A percentile compares a stretch with the other conserved stretches of the same genome.
Evolutionary conservation across 1,284 basidiomycete species (phyloP).

Genomic region (Rhodotorula sp.): DNA sequence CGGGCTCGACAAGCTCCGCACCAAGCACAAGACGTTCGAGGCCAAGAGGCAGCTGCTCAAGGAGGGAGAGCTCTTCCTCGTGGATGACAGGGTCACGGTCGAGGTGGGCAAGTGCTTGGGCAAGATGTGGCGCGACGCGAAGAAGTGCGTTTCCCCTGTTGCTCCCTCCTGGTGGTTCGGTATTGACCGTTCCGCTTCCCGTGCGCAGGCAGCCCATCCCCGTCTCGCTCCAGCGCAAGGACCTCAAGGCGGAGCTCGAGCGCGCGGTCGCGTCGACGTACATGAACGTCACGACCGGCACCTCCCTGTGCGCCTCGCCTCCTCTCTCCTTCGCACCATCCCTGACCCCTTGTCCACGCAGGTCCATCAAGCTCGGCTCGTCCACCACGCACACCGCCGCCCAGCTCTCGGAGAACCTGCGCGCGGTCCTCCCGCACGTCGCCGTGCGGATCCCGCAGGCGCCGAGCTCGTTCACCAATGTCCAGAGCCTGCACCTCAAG

Average conservation of each 20-base stretch:
- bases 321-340: constrained; percentile 52
- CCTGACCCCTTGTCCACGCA: constrained; percentile 51
- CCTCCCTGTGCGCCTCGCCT: constrained; percentile 56
- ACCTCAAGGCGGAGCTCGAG: constrained; percentile 86
- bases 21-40: constrained; percentile 91
- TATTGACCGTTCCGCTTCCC: constrained; percentile 9
- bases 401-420: constrained; percentile 77
- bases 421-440: constrained; percentile 75
- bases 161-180: neutral
- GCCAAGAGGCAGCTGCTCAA: constrained; percentile 79
- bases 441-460: constrained; percentile 63
- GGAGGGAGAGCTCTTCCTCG: constrained; percentile 89
- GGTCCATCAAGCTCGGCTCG: constrained; percentile 81
- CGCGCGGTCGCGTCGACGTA: constrained; percentile 88
- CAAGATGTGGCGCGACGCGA: constrained; percentile 86
- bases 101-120: constrained; percentile 84
- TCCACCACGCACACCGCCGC: constrained; percentile 66
- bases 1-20: constrained; percentile 82
- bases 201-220: constrained; percentile 81
- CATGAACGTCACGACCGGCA: constrained; percentile 90
- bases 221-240: constrained; percentile 78
- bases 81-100: constrained; percentile 86
- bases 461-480: constrained; percentile 56
- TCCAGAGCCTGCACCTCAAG: constrained; percentile 89
- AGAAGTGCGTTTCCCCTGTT: constrained; percentile 66